Evolutionary conservation across 2,329 filamentous ascomycete genomes (phyloP), one percentile per base, ranked within the genome.

Genomic region (Taxawa tesnikishii): DNA sequence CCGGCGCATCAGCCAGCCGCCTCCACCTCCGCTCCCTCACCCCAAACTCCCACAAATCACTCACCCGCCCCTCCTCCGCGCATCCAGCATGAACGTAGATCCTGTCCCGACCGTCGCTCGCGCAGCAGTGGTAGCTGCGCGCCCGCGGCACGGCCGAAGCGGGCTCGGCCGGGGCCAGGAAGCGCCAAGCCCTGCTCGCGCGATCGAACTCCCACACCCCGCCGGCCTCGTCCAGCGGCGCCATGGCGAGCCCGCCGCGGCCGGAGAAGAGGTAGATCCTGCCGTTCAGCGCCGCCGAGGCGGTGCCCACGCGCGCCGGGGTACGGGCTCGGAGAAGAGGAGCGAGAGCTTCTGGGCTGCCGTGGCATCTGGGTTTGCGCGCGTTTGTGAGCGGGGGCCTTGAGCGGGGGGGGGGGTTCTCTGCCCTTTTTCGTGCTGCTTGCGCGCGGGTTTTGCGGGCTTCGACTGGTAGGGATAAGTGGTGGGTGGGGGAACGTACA

Each of bases 241-340:
- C 61, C 70, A 82, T 77, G 16, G 73, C 73, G 3, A 65, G 56
- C 0, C 79, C 79, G 19, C 79, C 77, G 27, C 82, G 75, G 7
- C 85, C 84, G 29, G 83, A 84, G 54, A 87, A 93, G 26, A 92
- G 42, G 56, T 88, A 88, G 46, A 92, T 75, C 14, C 74, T 75
- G 27, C 69, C 67, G 36, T 75, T 68, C 36, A 90, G 70, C 1
- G 74, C 67, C 9, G 77, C 70, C 0, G 78, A 73, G 19, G 83
- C 77, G 43, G 83, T 73, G 13, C 84, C 84, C 2, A 87, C 73
- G n/a, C n/a, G n/a, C n/a, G n/a, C n/a, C n/a, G n/a, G n/a, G n/a
- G n/a, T n/a, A n/a, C n/a, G n/a, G n/a, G n/a, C n/a, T n/a, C n/a
- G n/a, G n/a, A n/a, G n/a, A n/a, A n/a, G n/a, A n/a, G n/a, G n/a